Evolutionary conservation across 345 rosid species (phyloP).

Genomic region (Crucihimalaya himalaica): DNA sequence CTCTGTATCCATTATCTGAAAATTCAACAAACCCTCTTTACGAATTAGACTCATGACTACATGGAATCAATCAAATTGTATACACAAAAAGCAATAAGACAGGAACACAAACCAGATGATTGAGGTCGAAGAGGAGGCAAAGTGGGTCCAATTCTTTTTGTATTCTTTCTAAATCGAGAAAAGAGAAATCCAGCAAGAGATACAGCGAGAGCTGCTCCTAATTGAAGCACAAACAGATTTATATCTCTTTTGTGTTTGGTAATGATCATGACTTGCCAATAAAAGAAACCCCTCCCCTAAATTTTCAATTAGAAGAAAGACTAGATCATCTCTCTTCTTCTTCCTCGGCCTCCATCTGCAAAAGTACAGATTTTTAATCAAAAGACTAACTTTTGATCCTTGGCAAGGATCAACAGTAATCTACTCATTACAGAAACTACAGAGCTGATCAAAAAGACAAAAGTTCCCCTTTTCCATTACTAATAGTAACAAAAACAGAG

Average conservation of each 20-base stretch:
- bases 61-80: background rate
- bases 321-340: constrained; percentile 3
- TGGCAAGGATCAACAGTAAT: background rate
- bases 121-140: constrained; percentile 38
- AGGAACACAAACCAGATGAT: constrained; percentile 31
- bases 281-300: background rate
- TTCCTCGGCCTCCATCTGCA: constrained; percentile 18
- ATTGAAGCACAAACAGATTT: constrained; percentile 53
- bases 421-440: background rate
- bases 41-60: background rate
- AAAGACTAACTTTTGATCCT: constrained; percentile 7
- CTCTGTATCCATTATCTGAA: constrained; percentile 43
- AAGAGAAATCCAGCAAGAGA: constrained; percentile 74
- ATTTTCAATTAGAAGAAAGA: background rate
- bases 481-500: background rate
- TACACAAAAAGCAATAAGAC: constrained; percentile 4
- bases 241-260: constrained; percentile 53
- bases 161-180: constrained; percentile 49
- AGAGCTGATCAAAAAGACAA: background rate
- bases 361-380: background rate
- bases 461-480: background rate
- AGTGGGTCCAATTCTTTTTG: constrained; percentile 42
- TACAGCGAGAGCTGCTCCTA: constrained; percentile 72
- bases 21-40: background rate
- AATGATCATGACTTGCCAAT: constrained; percentile 31